phyloP scores from a whole-genome alignment of 2,329 filamentous ascomycete species.

The Nigrograna mackinnonii region DNA sequence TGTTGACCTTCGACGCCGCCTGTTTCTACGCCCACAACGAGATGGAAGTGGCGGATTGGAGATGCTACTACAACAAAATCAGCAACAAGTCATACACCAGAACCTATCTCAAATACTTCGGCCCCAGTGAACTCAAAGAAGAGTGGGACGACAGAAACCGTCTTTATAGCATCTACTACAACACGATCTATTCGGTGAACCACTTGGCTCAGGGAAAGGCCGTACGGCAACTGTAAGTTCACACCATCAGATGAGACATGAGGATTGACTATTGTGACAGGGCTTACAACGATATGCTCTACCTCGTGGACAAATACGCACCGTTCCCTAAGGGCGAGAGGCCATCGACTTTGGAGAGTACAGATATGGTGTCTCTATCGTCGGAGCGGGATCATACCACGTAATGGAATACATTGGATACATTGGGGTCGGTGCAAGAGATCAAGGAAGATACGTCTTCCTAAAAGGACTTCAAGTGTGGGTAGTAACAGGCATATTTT shows the following conservation, averaged over 20 bases:
- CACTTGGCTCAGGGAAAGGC: conserved; percentile 4
- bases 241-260: background rate
- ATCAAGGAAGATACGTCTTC: no score
- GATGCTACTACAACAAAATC: conserved; percentile 2
- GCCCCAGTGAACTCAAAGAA: conserved; percentile 1
- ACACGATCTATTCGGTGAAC: conserved; percentile 8
- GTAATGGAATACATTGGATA: no score
- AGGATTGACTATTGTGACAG: background rate
- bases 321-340: background rate
- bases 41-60: conserved; percentile 7
- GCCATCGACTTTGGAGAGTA: background rate
- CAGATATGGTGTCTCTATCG: no score
- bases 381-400: no score
- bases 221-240: conserved; percentile 6
- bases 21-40: conserved; percentile 7
- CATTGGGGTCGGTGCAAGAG: no score
- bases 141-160: conserved; percentile 7
- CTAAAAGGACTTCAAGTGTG: no score
- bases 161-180: conserved; percentile 9
- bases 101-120: conserved; percentile 3
- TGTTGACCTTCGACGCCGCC: conserved; percentile 6
- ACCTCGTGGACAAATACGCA: background rate
- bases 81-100: background rate
- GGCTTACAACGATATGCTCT: conserved; percentile 4
- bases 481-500: no score